phyloP scores from a whole-genome alignment of 306 rosid genomes.

The Fragaria vesca region DNA sequence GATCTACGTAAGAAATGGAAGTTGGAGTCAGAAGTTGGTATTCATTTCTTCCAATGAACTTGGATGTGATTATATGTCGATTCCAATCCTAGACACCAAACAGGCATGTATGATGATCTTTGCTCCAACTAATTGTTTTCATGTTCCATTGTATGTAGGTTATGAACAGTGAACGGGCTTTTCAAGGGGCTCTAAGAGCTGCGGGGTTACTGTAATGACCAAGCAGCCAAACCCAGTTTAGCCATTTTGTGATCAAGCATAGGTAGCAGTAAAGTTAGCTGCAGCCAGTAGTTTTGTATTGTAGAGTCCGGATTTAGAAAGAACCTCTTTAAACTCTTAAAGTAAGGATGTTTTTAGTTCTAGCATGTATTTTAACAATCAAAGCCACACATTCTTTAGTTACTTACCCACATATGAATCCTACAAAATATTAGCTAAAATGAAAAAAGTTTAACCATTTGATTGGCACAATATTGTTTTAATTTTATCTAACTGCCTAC shows the following conservation, averaged over 20 bases:
- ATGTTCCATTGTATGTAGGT: slow-evolving; percentile 21
- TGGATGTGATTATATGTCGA: background rate
- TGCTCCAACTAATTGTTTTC: background rate
- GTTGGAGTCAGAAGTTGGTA: background rate
- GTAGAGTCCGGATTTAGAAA: too few relatives aligned
- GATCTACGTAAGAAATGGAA: background rate
- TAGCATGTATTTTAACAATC: too few relatives aligned
- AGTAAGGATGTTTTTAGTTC: too few relatives aligned
- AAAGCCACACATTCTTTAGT: too few relatives aligned
- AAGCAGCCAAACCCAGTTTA: background rate
- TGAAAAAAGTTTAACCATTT: too few relatives aligned
- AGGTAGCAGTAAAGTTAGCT: background rate
- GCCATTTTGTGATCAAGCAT: background rate
- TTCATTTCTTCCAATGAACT: background rate
- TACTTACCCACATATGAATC: too few relatives aligned
- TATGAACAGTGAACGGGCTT: slow-evolving; percentile 31
- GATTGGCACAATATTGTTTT: too few relatives aligned
- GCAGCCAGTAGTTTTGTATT: background rate
- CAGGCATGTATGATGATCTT: background rate
- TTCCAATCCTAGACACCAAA: background rate
- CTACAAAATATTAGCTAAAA: too few relatives aligned
- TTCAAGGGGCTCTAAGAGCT: slow-evolving; percentile 46
- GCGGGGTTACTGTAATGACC: slow-evolving; percentile 49
- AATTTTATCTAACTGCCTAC: too few relatives aligned
- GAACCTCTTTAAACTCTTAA: too few relatives aligned